Evolutionary conservation across 495 filamentous ascomycete genomes (phyloP), one percentile per base, ranked within the genome.

Genomic region (Cercophora sp.): DNA sequence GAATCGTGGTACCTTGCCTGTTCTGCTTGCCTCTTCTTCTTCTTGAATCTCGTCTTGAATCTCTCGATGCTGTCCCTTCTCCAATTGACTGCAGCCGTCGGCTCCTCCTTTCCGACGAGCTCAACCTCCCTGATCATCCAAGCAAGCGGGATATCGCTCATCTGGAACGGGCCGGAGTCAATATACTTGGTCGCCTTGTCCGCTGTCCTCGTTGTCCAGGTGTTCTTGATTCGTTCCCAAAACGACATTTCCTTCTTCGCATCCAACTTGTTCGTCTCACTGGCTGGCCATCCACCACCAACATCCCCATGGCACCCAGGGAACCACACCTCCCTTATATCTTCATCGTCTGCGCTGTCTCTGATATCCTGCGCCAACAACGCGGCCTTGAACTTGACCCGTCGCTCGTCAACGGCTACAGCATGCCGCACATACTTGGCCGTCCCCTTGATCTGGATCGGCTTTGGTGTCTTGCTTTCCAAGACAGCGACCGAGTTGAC

Each of bases 311-410:
- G 53, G 22, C 53, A 55, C 6, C 53, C 53, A 15, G 53, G 37
- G 29, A 55, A 55, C 53, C 53, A 55, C 4, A 55, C 45, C 25
- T 55, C 53, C 53, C 45, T 55, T 26, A 55, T 55, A 22, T 55
- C 53, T 27, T 55, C 52, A n/a, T 27, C 19, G 11, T 6, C 23
- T 10, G 9, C 24, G 24, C 24, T 16, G 22, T 26, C 42, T 13
- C 46, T 26, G 8, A 48, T 50, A 29, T 55, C 53, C 37, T 55
- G 53, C 8, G 53, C 53, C 0, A 55, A 31, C 10, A 55, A 40
- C 1, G 53, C 53, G 13, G 45, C 46, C 27, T 55, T 55, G 53
- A 55, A 55, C 53, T 55, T 55, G 53, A 55, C 53, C 6, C 53
- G 53, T 10, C 53, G 45, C 39, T 55, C 53, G n/a, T 55, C 53